Evolutionary conservation across 2,329 filamentous ascomycete genomes (phyloP).

Genomic region (Cryphonectria nitschkei): DNA sequence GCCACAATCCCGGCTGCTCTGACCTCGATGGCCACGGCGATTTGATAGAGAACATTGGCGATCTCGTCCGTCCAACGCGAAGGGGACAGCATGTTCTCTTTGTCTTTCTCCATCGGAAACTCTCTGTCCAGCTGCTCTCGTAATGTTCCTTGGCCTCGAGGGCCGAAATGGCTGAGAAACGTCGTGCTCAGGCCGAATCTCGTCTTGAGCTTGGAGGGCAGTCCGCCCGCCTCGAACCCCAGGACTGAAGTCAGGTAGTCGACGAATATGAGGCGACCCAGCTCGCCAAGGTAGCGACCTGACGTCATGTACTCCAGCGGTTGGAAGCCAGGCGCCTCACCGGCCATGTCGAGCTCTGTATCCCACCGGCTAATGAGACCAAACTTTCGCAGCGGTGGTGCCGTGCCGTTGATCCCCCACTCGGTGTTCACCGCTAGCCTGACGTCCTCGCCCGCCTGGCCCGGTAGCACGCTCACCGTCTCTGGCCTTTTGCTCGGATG

Average conservation of each 20-base stretch:
- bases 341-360: slow-evolving; percentile 64
- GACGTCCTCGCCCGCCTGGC: slow-evolving; percentile 50
- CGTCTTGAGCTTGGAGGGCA: slow-evolving; percentile 60
- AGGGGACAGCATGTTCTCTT: slow-evolving; percentile 34
- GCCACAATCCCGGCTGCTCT: slow-evolving; percentile 76
- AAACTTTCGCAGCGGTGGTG: slow-evolving; percentile 65
- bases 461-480: slow-evolving; percentile 53
- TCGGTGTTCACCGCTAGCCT: slow-evolving; percentile 82
- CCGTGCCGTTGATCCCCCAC: slow-evolving; percentile 79
- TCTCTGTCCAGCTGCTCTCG: slow-evolving; percentile 53
- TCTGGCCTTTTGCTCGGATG: slow-evolving; percentile 64
- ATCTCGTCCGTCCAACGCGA: slow-evolving; percentile 67
- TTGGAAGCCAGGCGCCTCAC: slow-evolving; percentile 75
- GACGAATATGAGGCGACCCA: slow-evolving; percentile 70
- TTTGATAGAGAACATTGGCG: slow-evolving; percentile 63
- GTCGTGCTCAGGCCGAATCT: slow-evolving; percentile 71
- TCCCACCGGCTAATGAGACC: slow-evolving; percentile 75
- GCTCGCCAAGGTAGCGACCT: slow-evolving; percentile 76
- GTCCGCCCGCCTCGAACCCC: slow-evolving; percentile 43
- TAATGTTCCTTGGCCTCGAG: slow-evolving; percentile 49
- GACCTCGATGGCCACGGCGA: slow-evolving; percentile 71
- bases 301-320: slow-evolving; percentile 86
- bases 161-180: slow-evolving; percentile 72
- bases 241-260: slow-evolving; percentile 61
- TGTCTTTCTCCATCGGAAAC: slow-evolving; percentile 54